phyloP scores from a whole-genome alignment of 2,329 filamentous ascomycete genomes.

The Fusarium nematophilum region DNA sequence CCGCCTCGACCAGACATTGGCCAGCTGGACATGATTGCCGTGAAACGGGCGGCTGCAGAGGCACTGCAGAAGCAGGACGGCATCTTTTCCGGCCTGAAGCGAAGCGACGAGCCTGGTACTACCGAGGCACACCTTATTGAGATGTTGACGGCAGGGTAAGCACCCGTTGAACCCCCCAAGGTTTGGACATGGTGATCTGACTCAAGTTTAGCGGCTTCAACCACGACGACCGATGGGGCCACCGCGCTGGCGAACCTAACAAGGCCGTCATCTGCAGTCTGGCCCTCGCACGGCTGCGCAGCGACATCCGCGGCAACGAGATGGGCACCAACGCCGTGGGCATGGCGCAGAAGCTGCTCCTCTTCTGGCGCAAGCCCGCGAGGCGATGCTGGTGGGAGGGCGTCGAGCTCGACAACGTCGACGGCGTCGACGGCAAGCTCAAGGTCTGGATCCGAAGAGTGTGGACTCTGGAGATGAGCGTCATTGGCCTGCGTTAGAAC shows the following conservation, averaged over 20 bases:
- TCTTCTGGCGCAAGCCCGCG: slow-evolving; percentile 98
- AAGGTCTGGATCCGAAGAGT: slow-evolving; percentile 99
- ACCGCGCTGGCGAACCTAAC: slow-evolving; percentile 96
- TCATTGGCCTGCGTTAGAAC: slow-evolving; percentile 79
- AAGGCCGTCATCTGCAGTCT: slow-evolving; percentile 99
- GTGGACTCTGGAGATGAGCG: slow-evolving; percentile 99
- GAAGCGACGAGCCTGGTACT: slow-evolving; percentile 94
- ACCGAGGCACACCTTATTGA: slow-evolving; percentile 99
- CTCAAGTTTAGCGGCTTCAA: slow-evolving; percentile 84
- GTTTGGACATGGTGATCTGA: neutral
- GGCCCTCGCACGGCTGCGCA: slow-evolving; percentile 90
- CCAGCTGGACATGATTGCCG: slow-evolving; percentile 91
- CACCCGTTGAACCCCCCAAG: slow-evolving; percentile 30
- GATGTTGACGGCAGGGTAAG: slow-evolving; percentile 98
- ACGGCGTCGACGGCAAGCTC: slow-evolving; percentile 89
- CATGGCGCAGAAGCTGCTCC: slow-evolving; percentile 96
- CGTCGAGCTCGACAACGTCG: slow-evolving; percentile 88
- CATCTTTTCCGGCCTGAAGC: slow-evolving; percentile 94
- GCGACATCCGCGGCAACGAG: slow-evolving; percentile 86
- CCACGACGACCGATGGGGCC: slow-evolving; percentile 94
- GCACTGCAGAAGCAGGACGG: slow-evolving; percentile 90
- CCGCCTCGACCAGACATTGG: slow-evolving; percentile 87
- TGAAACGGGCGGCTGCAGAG: slow-evolving; percentile 90
- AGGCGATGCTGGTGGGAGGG: slow-evolving; percentile 99
- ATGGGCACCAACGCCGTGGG: slow-evolving; percentile 84